These are phyloP conservation scores for Ustilago loliicola DNA, from an alignment of 1,284 basidiomycete genomes.

Conservation along the genomic window DNA sequence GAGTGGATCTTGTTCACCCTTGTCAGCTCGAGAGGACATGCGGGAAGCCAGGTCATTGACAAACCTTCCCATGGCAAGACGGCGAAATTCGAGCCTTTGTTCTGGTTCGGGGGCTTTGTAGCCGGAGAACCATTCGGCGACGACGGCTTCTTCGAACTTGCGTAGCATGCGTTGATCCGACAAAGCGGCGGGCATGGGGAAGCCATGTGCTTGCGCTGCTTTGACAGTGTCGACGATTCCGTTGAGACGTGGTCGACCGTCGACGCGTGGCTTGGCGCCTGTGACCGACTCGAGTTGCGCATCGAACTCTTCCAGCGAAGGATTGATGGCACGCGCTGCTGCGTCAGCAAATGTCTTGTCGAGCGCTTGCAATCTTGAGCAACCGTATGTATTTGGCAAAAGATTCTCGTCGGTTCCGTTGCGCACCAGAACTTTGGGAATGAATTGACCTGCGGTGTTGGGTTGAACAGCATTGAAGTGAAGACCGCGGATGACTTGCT, in stretches of 20 bases:
- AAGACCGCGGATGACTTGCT: conserved; percentile 79
- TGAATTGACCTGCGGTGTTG: conserved; percentile 33
- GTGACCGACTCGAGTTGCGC: conserved; percentile 79
- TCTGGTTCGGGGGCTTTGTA: conserved; percentile 58
- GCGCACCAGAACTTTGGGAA: conserved; percentile 53
- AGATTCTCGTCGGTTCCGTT: conserved; percentile 79
- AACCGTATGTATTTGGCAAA: conserved; percentile 78
- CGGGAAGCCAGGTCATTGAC: conserved; percentile 77
- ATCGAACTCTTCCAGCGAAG: conserved; percentile 78
- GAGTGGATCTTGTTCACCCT: conserved; percentile 49
- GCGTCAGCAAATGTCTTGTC: conserved; percentile 55
- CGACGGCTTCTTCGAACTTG: conserved; percentile 79
- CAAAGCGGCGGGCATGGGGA: conserved; percentile 69
- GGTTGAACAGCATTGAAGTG: conserved; percentile 33
- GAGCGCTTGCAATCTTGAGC: conserved; percentile 75
- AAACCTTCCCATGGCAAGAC: conserved; percentile 82
- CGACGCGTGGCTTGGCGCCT: conserved; percentile 79
- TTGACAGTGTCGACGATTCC: conserved; percentile 82
- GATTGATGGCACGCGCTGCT: conserved; percentile 77
- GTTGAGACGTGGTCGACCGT: conserved; percentile 81
- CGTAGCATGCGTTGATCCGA: conserved; percentile 29
- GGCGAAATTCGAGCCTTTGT: conserved; percentile 77
- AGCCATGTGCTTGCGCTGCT: conserved; percentile 77
- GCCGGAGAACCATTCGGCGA: conserved; percentile 84
- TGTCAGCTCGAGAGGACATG: conserved; percentile 72